Base-by-base conservation (phyloP, 345 rosid species). In the Eutrema yunnanense region DNA sequence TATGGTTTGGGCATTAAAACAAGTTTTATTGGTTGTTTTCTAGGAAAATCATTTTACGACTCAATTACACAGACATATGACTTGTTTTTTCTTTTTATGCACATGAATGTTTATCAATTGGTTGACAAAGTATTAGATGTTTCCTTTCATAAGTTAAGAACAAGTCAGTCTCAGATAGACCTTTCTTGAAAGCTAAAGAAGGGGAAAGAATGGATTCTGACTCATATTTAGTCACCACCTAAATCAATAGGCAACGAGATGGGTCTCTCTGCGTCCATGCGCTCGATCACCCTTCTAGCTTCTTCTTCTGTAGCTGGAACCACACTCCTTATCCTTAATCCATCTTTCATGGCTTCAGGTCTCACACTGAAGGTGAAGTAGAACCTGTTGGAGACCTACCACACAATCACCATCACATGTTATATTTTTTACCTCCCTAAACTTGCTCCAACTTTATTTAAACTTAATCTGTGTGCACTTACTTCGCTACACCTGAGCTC, bases 271-370 rank as follows among this genome's bases (percentile, higher is more conserved):
- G 90, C 89, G 75, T 90, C 96, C 86, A 87, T 85, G 0, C 93
- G 89, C 69, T 92, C 96, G 4, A 92, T 86, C 60, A 90, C 96
- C 5, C 89, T 87, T 36, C 62, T 79, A 0, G 96, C 98, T 83
- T 92, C 98, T 74, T 84, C 96, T 83, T 90, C 98, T 0, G 93
- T 84, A 9, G 92, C 84, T 0, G 98, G 98, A 67, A 92, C 96
- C 60, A 88, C 98, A 48, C 87, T 92, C 44, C 96, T 84, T 62
- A 90, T 88, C 74, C 65, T 86, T 78, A 80, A 67, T 71, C 88
- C 88, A 54, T 86, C 83, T 78, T 70, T 87, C 76, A 86, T 83
- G 32, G 93, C 90, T 76, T 90, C 96, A 4, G 89, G 85, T 32
- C 84, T 86, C 57, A 90, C 80, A 9, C 93, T 83, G 74, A 93